Conservation (phyloP, 192 early-diverging fungal genomes). For the Paraglomus brasilianum region DNA sequence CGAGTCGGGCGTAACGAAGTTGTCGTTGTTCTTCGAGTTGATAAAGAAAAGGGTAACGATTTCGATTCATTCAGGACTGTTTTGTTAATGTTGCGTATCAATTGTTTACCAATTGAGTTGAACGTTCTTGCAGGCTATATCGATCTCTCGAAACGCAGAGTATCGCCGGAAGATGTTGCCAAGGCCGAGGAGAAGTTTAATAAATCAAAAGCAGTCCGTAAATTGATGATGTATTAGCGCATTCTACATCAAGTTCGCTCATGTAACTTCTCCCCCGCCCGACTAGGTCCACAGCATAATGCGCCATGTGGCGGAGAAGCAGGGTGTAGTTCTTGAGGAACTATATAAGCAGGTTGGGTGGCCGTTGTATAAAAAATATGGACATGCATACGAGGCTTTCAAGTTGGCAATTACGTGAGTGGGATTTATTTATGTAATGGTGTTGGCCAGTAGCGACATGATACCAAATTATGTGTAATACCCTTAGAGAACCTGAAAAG, state of each 20-base stretch:
- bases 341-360: slow-evolving; percentile 85
- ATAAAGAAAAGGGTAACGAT: slow-evolving; percentile 86
- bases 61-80: neutral
- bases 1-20: slow-evolving; percentile 91
- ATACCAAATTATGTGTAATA: neutral
- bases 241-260: neutral
- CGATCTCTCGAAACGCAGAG: slow-evolving; percentile 94
- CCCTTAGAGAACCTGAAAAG: slow-evolving; percentile 72
- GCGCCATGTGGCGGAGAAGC: slow-evolving; percentile 86
- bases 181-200: slow-evolving; percentile 92
- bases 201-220: slow-evolving; percentile 80
- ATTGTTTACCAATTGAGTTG: slow-evolving; percentile 1
- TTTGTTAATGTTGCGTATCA: no score
- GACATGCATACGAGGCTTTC: slow-evolving; percentile 97
- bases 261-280: neutral
- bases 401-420: slow-evolving; percentile 84
- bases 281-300: slow-evolving; percentile 70
- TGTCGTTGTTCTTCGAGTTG: slow-evolving; percentile 90
- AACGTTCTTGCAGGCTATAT: slow-evolving; percentile 76
- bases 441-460: slow-evolving; percentile 13
- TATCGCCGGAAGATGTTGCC: slow-evolving; percentile 81
- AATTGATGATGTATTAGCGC: neutral
- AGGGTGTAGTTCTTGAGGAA: slow-evolving; percentile 75
- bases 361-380: slow-evolving; percentile 94
- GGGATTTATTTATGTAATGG: neutral